A percentile compares a stretch with the other conserved stretches of the same genome.
phyloP scores from a whole-genome alignment of 495 filamentous ascomycete genomes.

The Podospora bellae-mahoneyi region DNA sequence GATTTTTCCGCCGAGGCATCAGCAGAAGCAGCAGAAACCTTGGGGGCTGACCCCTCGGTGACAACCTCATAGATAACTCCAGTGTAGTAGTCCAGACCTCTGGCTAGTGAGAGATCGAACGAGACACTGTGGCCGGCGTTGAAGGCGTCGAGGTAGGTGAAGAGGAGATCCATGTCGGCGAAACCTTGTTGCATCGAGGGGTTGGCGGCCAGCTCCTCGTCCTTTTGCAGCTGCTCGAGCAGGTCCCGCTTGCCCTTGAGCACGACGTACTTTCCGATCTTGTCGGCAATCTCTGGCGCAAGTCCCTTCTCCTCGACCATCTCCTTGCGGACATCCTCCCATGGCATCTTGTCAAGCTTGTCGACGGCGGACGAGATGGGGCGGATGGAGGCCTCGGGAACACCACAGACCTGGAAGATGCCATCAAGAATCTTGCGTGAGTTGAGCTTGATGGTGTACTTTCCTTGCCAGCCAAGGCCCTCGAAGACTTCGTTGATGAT shows the following conservation, averaged over 20 bases:
- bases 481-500: conserved; percentile 86
- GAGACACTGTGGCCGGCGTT: conserved; percentile 65
- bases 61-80: conserved; percentile 87
- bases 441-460: conserved; percentile 85
- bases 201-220: conserved; percentile 64
- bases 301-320: conserved; percentile 88
- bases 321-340: conserved; percentile 84
- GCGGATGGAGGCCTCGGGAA: conserved; percentile 79
- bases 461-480: conserved; percentile 56
- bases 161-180: conserved; percentile 75
- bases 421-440: conserved; percentile 93
- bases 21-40: conserved; percentile 30
- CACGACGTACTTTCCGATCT: conserved; percentile 49
- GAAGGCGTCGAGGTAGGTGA: conserved; percentile 77
- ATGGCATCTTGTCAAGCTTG: conserved; percentile 91
- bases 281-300: conserved; percentile 67
- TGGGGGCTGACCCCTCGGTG: conserved; percentile 65
- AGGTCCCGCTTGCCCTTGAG: conserved; percentile 52
- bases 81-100: conserved; percentile 56
- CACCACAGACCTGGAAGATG: conserved; percentile 85
- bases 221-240: conserved; percentile 58
- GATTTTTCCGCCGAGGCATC: conserved; percentile 39
- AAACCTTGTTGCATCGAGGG: conserved; percentile 70
- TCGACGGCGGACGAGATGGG: conserved; percentile 89
- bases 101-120: conserved; percentile 78